phyloP scores from a whole-genome alignment of 2,329 filamentous ascomycete genomes.

The Colletotrichum tanaceti region DNA sequence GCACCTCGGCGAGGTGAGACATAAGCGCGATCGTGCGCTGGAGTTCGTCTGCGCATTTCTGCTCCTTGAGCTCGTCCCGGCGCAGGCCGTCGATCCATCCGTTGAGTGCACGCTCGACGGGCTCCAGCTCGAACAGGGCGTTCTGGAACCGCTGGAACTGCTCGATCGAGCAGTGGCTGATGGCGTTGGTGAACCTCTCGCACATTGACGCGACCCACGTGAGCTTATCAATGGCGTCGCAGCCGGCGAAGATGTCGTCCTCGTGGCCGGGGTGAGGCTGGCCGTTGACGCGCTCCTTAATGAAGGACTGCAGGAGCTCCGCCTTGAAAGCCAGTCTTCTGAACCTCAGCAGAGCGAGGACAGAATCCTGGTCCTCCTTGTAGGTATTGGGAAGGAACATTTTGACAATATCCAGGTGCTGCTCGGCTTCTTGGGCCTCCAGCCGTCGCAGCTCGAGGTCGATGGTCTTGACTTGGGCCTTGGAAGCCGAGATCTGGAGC shows the following conservation, averaged over 20 bases:
- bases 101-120: conserved; percentile 89
- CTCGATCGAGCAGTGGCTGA: conserved; percentile 80
- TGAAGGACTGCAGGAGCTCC: conserved; percentile 78
- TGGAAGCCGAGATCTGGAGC: conserved; percentile 87
- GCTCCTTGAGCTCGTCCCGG: conserved; percentile 86
- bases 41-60: conserved; percentile 83
- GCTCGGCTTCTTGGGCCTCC: conserved; percentile 87
- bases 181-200: conserved; percentile 83
- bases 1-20: conserved; percentile 84
- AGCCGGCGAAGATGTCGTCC: conserved; percentile 82
- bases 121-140: conserved; percentile 87
- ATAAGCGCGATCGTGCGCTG: conserved; percentile 87
- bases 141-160: conserved; percentile 84
- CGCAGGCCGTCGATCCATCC: conserved; percentile 87
- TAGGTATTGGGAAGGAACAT: conserved; percentile 89
- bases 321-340: conserved; percentile 91
- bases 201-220: conserved; percentile 87
- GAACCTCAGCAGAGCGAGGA: conserved; percentile 89
- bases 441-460: conserved; percentile 88
- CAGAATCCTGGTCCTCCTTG: conserved; percentile 82
- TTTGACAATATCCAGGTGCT: conserved; percentile 90
- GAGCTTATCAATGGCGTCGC: conserved; percentile 86
- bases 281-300: conserved; percentile 81
- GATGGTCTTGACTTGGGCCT: conserved; percentile 94
- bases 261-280: conserved; percentile 73